A percentile compares a stretch with the other conserved stretches of the same genome.
These are phyloP conservation scores for Eimeria brunetti DNA, from an alignment of 169 alveolate genomes.

Conservation along the genomic window DNA sequence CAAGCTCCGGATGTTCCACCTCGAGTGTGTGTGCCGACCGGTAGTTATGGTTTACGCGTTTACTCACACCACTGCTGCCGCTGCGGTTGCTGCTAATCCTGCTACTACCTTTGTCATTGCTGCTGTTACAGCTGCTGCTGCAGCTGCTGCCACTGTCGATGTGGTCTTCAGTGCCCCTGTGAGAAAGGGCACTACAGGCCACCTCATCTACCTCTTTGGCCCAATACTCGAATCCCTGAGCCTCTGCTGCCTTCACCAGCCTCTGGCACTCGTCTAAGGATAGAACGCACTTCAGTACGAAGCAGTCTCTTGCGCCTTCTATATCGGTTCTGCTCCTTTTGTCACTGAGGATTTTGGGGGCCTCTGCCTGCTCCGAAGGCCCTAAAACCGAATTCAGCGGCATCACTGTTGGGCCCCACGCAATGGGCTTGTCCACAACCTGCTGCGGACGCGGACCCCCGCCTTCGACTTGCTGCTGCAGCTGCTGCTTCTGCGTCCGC, in stretches of 20 bases:
- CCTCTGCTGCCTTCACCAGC: constrained; percentile 44
- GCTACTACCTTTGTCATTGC: neutral
- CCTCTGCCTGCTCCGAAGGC: neutral
- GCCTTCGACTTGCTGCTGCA: neutral
- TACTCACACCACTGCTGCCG: constrained; percentile 20
- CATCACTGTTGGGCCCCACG: constrained; percentile 47
- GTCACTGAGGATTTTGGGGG: neutral
- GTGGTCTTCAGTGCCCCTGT: neutral
- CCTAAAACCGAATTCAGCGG: neutral
- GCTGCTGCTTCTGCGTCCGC: constrained; percentile 3
- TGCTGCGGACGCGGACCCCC: constrained; percentile 17
- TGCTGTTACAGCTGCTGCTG: neutral
- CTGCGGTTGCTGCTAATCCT: neutral
- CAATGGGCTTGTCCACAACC: constrained; percentile 52
- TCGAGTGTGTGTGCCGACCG: constrained; percentile 72
- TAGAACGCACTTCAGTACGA: constrained; percentile 46
- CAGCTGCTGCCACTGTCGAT: neutral
- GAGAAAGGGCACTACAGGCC: neutral
- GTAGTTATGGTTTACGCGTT: constrained; percentile 25
- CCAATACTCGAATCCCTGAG: constrained; percentile 71
- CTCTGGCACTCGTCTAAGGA: constrained; percentile 65
- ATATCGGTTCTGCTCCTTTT: neutral
- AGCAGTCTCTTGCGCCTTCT: constrained; percentile 60
- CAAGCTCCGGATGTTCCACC: constrained; percentile 68
- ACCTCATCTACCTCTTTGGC: constrained; percentile 15